These are phyloP conservation scores for Candida ponderosae DNA, from an alignment of 805 yeast species.

Conservation along the genomic window DNA sequence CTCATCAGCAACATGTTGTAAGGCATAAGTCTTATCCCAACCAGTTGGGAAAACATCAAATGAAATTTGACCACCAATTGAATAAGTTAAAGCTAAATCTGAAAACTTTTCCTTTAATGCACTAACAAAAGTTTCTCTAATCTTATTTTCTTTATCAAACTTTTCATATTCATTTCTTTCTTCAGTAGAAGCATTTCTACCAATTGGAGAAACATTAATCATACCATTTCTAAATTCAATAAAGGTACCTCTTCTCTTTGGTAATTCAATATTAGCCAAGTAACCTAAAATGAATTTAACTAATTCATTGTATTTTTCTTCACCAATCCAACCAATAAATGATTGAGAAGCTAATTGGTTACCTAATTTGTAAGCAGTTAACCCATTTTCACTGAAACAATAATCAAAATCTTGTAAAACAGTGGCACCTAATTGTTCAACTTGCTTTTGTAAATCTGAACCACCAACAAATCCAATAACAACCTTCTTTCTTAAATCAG, in stretches of 20 bases:
- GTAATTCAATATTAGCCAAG: conserved; percentile 80
- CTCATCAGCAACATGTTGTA: conserved; percentile 84
- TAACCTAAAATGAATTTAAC: conserved; percentile 80
- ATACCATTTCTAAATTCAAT: conserved; percentile 99
- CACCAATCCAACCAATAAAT: conserved; percentile 93
- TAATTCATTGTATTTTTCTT: conserved; percentile 85
- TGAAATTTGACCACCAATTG: conserved; percentile 99
- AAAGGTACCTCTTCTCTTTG: conserved; percentile 98
- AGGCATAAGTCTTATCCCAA: conserved; percentile 99
- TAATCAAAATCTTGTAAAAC: conserved; percentile 82
- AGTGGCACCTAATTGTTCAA: conserved; percentile 86
- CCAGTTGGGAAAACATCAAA: conserved; percentile 99
- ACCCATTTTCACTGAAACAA: conserved; percentile 95
- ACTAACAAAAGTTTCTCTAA: conserved; percentile 78
- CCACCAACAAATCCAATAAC: conserved; percentile 99
- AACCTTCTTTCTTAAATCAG: conserved; percentile 78
- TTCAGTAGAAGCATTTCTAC: conserved; percentile 92
- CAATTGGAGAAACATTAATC: conserved; percentile 97
- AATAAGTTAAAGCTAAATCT: conserved; percentile 82
- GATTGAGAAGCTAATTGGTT: conserved; percentile 85
- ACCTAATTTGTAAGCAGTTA: conserved; percentile 94
- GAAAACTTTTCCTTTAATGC: conserved; percentile 81
- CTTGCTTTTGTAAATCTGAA: conserved; percentile 87
- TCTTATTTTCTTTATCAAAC: conserved; percentile 69
- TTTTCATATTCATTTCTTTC: conserved; percentile 92